Percentiles rank a stretch among this genome's conserved stretches.
Evolutionary conservation across 2,329 filamentous ascomycete species (phyloP).

Genomic region (Ramularia collo-cygni): DNA sequence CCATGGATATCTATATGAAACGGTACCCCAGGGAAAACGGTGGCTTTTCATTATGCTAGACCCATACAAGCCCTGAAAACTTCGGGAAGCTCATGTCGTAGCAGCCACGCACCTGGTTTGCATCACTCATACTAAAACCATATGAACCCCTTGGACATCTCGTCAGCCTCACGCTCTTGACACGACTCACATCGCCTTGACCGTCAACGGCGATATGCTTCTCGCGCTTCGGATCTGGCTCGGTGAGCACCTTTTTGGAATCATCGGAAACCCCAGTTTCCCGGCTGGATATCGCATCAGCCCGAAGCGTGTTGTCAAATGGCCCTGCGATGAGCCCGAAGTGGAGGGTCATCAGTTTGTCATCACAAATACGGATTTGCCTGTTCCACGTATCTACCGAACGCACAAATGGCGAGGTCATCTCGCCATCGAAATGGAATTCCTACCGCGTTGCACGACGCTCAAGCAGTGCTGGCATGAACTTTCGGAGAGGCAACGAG

Average conservation of each 20-base stretch:
- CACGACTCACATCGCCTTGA: too few relatives aligned
- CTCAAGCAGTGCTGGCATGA: slow-evolving; percentile 1
- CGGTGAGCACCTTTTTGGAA: slow-evolving; percentile 1
- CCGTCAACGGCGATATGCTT: too few relatives aligned
- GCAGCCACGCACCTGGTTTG: too few relatives aligned
- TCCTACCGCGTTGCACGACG: slow-evolving; percentile 1
- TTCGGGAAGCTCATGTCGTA: too few relatives aligned
- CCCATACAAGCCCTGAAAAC: too few relatives aligned
- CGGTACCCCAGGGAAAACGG: too few relatives aligned
- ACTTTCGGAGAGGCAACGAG: slow-evolving; percentile 2
- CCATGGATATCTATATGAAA: too few relatives aligned
- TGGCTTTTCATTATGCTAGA: too few relatives aligned
- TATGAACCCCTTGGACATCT: too few relatives aligned
- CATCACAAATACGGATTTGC: slow-evolving; percentile 37
- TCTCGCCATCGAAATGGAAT: slow-evolving; percentile 6
- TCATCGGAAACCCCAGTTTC: background rate
- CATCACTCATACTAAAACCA: too few relatives aligned
- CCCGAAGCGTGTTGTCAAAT: slow-evolving; percentile 6
- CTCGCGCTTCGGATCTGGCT: slow-evolving; percentile 5
- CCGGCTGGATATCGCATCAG: slow-evolving; percentile 3
- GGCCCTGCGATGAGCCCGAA: slow-evolving; percentile 5
- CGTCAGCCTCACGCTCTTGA: too few relatives aligned
- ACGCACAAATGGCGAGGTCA: background rate
- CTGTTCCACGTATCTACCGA: slow-evolving; percentile 38
- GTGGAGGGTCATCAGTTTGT: slow-evolving; percentile 27